Conservation (phyloP, 2,329 filamentous ascomycete species). For the Pseudogymnoascus sp. region DNA sequence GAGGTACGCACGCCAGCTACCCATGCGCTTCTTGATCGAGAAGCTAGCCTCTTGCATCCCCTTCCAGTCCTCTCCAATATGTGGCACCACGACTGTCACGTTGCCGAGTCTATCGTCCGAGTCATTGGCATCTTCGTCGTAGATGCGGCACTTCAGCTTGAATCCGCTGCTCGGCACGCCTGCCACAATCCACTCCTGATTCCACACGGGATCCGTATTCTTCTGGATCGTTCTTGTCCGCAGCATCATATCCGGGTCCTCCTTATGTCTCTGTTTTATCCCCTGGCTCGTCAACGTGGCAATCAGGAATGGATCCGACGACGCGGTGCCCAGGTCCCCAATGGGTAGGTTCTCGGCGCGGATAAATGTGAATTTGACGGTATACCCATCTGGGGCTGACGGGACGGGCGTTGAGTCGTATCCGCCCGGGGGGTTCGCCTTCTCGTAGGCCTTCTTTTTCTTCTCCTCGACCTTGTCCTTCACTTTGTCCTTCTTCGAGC, state of each 20-base stretch:
- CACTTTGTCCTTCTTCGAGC: constrained; percentile 11
- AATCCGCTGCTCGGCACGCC: constrained; percentile 79
- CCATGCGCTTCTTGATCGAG: constrained; percentile 73
- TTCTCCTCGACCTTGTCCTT: constrained; percentile 28
- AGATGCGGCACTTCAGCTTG: constrained; percentile 74
- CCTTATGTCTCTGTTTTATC: constrained; percentile 71
- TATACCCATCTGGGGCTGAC: constrained; percentile 68
- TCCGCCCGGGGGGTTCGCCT: constrained; percentile 47
- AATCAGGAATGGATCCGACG: constrained; percentile 75
- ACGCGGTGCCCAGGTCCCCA: constrained; percentile 68
- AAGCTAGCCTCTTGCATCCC: constrained; percentile 59
- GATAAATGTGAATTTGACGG: constrained; percentile 77
- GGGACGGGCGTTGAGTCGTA: constrained; percentile 75
- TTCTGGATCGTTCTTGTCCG: constrained; percentile 70
- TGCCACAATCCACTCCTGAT: constrained; percentile 79
- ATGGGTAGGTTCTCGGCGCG: constrained; percentile 73
- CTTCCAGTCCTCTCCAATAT: constrained; percentile 57
- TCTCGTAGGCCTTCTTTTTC: constrained; percentile 27
- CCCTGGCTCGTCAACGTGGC: constrained; percentile 63
- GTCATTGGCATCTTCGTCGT: constrained; percentile 84
- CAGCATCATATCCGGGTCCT: constrained; percentile 68
- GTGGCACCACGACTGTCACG: constrained; percentile 60
- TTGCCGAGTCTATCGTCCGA: constrained; percentile 84
- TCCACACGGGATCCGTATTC: constrained; percentile 70
- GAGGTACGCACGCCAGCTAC: constrained; percentile 79